Conservation (phyloP, 805 yeast genomes). For the Candida namnaoensis region DNA sequence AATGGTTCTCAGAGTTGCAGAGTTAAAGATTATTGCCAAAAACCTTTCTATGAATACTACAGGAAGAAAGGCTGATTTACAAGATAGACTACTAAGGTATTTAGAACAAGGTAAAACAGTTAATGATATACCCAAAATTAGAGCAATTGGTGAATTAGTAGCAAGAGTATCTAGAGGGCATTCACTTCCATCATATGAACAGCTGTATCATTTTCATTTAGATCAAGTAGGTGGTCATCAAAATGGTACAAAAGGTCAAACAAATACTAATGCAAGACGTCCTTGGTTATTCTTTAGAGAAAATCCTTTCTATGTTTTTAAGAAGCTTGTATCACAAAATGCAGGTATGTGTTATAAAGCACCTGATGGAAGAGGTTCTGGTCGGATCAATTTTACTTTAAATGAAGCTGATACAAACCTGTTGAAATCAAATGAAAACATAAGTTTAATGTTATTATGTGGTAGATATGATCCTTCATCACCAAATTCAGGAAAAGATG, state of each 20-base stretch:
- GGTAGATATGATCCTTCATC: constrained; percentile 29
- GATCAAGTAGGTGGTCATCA: no score
- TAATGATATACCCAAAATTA: constrained; percentile 52
- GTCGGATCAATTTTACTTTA: constrained; percentile 32
- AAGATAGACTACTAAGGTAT: constrained; percentile 41
- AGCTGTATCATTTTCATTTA: constrained; percentile 7
- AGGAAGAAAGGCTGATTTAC: constrained; percentile 58
- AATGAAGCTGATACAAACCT: constrained; percentile 30
- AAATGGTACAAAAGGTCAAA: no score
- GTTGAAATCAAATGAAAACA: constrained; percentile 21
- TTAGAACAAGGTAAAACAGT: constrained; percentile 55
- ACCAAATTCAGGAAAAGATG: constrained; percentile 17
- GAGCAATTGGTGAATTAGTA: constrained; percentile 44
- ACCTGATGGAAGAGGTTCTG: constrained; percentile 36
- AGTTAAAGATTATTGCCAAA: constrained; percentile 44
- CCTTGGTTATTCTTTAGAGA: constrained; percentile 41
- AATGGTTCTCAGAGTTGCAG: constrained; percentile 35
- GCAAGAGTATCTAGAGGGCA: constrained; percentile 22
- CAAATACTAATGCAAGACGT: constrained; percentile 13
- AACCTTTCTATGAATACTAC: constrained; percentile 36
- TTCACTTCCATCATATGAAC: constrained; percentile 29
- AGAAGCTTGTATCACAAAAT: constrained; percentile 34
- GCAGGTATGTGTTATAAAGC: constrained; percentile 36
- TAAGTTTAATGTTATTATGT: constrained; percentile 43
- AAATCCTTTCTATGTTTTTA: constrained; percentile 47